Evolutionary conservation across 441 rosid species (phyloP), one percentile per base, ranked within the genome.

Genomic region (Mallotus repandus): DNA sequence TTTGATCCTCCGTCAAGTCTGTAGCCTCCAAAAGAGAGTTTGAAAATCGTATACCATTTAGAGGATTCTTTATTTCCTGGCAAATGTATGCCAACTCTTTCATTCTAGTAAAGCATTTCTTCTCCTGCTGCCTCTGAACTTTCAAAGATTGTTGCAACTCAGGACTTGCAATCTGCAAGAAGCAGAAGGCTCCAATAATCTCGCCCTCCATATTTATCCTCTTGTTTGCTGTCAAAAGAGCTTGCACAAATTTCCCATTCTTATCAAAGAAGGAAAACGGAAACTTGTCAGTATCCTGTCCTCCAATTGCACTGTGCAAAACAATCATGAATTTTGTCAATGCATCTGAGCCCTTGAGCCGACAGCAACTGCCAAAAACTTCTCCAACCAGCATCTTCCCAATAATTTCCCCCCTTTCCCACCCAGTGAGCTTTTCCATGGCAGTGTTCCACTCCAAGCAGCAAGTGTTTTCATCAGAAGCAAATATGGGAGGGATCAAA

Each of bases 371-470:
- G 38, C 99, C 99, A 72, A 95, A 95, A 74, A 95, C 90, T 83
- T 95, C 99, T 68, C 96, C 89, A 65, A 87, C 95, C 77, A 91
- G 74, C 91, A 93, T 77, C 79, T 95, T 95, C 63, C 98, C 98
- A 55, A 95, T 79, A 75, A 89, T 79, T 60, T 93, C 95, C 19
- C 77, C 83, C 41, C 87, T 82, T 19, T 83, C 55, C 95, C 91
- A 93, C 18, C 93, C 97, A 1, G 97, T 95, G 81, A 95, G 89
- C 78, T 87, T 93, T 79, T 93, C 98, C 97, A 93, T 86, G n/a
- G 97, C 95, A 35, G 89, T 87, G 81, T 95, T 95, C 98, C 99
- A 95, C 77, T 95, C 99, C 59, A 85, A 76, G 86, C 98, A 95
- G 79, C 90, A 88, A 1, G 98, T 86, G 75, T 88, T 93, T 77